Conservation (phyloP, 2,329 filamentous ascomycete genomes). For the Calonectria multiphialidica region DNA sequence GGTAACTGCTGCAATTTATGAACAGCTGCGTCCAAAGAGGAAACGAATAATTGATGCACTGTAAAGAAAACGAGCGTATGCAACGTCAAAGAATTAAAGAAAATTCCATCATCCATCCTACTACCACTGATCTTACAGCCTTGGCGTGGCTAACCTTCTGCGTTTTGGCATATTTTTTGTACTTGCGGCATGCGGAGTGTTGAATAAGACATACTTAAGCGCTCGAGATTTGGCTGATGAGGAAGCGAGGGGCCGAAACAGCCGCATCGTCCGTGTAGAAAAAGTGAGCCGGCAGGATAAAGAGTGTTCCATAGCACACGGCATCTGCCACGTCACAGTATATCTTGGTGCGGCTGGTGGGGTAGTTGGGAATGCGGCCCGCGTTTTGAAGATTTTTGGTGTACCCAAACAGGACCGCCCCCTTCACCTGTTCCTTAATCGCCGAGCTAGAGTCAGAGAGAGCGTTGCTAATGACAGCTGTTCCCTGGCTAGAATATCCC, state of each 20-base stretch:
- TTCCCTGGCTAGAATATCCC: slow-evolving; percentile 57
- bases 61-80: no score
- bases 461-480: slow-evolving; percentile 55
- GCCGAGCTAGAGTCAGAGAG: slow-evolving; percentile 47
- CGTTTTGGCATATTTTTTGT: no score
- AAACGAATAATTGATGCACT: no score
- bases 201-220: background rate
- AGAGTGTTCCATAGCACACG: slow-evolving; percentile 52
- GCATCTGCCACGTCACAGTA: slow-evolving; percentile 52
- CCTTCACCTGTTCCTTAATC: slow-evolving; percentile 51
- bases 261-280: background rate
- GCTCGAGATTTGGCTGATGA: background rate
- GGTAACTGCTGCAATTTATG: no score
- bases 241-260: background rate
- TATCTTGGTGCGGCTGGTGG: slow-evolving; percentile 47
- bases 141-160: background rate
- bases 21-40: no score
- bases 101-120: no score
- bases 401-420: slow-evolving; percentile 54
- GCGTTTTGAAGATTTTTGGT: slow-evolving; percentile 57
- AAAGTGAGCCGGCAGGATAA: slow-evolving; percentile 51
- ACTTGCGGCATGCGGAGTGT: background rate
- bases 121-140: background rate
- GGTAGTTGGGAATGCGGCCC: slow-evolving; percentile 54
- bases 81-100: no score